Evolutionary conservation across 768 basidiomycete genomes (phyloP).

Genomic region (Phlegmacium glaucopus): DNA sequence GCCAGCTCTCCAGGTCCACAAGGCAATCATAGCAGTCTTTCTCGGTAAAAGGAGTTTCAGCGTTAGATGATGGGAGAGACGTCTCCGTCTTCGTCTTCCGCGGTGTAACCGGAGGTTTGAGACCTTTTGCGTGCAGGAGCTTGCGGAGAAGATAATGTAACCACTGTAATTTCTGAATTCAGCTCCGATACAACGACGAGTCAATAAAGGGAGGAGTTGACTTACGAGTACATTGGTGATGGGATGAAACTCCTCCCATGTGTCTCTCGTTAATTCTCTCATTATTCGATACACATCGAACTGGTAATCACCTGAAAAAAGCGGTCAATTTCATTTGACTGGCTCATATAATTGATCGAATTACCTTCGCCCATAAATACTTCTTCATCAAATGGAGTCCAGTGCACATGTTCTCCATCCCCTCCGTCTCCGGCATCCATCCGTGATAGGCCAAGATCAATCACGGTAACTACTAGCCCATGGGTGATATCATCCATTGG

Average conservation of each 20-base stretch:
- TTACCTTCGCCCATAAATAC: constrained; percentile 89
- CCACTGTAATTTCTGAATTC: constrained; percentile 56
- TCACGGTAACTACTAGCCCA: constrained; percentile 80
- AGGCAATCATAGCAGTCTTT: constrained; percentile 69
- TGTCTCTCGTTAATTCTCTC: constrained; percentile 51
- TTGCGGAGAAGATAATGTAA: constrained; percentile 80
- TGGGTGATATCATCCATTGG: constrained; percentile 64
- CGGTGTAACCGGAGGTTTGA: constrained; percentile 49
- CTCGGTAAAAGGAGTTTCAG: constrained; percentile 47
- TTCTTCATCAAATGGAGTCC: constrained; percentile 84
- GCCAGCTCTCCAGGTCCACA: constrained; percentile 58
- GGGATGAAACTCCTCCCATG: constrained; percentile 79
- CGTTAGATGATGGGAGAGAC: constrained; percentile 9
- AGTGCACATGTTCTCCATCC: constrained; percentile 51
- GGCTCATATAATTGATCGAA: constrained; percentile 1
- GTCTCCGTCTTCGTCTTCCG: constrained; percentile 34
- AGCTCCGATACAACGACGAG: constrained; percentile 2
- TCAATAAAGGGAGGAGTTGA: not conserved
- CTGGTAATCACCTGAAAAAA: constrained; percentile 76
- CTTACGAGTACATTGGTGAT: constrained; percentile 89
- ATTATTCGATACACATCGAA: constrained; percentile 95
- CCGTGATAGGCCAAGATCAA: constrained; percentile 92
- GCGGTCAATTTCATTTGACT: not conserved
- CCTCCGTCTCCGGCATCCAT: constrained; percentile 58
- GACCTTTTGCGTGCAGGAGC: constrained; percentile 64